These are phyloP conservation scores for Debaryomycetaceae sp. DNA, from an alignment of 1,139 yeast species.

Conservation along the genomic window DNA sequence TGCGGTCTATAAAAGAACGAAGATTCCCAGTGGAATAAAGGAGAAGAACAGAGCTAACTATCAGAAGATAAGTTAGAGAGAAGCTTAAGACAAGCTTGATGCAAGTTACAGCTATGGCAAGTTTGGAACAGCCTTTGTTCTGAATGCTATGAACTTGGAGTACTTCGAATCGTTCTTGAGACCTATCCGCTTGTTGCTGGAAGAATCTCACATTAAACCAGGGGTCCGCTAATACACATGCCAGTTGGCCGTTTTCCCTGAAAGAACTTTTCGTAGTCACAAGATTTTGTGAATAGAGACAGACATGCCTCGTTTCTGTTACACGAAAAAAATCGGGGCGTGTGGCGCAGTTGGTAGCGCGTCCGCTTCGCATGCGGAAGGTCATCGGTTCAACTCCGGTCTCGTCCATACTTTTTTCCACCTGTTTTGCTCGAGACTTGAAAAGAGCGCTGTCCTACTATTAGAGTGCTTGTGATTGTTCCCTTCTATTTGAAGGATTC, in stretches of 20 bases:
- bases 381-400: slow-evolving; percentile 87
- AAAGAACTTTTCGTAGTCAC: too few relatives aligned
- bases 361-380: slow-evolving; percentile 83
- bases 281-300: too few relatives aligned
- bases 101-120: not conserved
- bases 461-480: not conserved
- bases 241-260: too few relatives aligned
- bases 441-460: not conserved
- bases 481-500: too few relatives aligned
- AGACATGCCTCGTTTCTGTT: too few relatives aligned
- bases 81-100: not conserved
- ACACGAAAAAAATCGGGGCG: slow-evolving; percentile 40
- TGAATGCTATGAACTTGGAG: not conserved
- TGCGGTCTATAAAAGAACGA: too few relatives aligned
- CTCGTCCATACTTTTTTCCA: slow-evolving; percentile 50
- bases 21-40: not conserved
- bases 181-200: too few relatives aligned
- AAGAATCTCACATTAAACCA: too few relatives aligned
- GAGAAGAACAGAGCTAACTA: not conserved
- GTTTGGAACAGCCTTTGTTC: not conserved
- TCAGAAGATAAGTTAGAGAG: not conserved
- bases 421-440: not conserved
- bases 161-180: too few relatives aligned
- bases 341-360: slow-evolving; percentile 91
- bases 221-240: too few relatives aligned